A percentile compares a stretch with the other conserved stretches of the same genome.
Evolutionary conservation across 2,329 filamentous ascomycete genomes (phyloP).

Genomic region (Clonostachys solani): DNA sequence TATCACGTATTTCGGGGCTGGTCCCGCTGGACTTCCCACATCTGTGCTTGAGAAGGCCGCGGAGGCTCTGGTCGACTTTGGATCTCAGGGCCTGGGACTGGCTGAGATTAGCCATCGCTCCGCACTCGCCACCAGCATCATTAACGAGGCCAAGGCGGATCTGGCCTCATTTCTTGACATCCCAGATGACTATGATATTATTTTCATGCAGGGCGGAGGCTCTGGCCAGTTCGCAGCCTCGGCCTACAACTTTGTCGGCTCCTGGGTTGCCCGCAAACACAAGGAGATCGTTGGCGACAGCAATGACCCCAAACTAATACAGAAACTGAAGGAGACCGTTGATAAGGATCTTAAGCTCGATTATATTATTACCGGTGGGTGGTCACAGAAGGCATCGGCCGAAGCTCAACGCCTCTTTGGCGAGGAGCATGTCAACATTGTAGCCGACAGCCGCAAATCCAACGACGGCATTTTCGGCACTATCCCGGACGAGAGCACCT

Average conservation of each 20-base stretch:
- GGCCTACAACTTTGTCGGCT: constrained; percentile 77
- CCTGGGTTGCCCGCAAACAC: constrained; percentile 73
- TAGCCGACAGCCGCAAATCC: constrained; percentile 57
- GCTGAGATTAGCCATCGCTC: constrained; percentile 91
- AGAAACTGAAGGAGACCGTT: constrained; percentile 59
- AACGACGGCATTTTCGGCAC: constrained; percentile 81
- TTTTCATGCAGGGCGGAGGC: constrained; percentile 86
- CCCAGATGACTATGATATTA: constrained; percentile 78
- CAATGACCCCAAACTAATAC: constrained; percentile 47
- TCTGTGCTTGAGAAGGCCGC: constrained; percentile 74
- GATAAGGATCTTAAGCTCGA: constrained; percentile 74
- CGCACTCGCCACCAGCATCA: constrained; percentile 69
- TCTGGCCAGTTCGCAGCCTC: constrained; percentile 81
- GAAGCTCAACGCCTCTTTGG: constrained; percentile 79
- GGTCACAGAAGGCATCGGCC: constrained; percentile 82
- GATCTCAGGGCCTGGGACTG: constrained; percentile 76
- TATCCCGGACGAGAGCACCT: constrained; percentile 73
- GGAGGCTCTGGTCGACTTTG: constrained; percentile 74
- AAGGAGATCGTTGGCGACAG: constrained; percentile 50
- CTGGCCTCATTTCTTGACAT: constrained; percentile 74
- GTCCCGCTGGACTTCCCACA: constrained; percentile 82
- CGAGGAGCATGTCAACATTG: constrained; percentile 75
- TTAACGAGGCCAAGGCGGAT: constrained; percentile 73
- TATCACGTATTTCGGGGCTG: constrained; percentile 84
- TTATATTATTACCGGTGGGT: constrained; percentile 86